These are phyloP conservation scores for Adiantum capillusveneris DNA, from an alignment of 75 land plant genomes.

Conservation along the genomic window DNA sequence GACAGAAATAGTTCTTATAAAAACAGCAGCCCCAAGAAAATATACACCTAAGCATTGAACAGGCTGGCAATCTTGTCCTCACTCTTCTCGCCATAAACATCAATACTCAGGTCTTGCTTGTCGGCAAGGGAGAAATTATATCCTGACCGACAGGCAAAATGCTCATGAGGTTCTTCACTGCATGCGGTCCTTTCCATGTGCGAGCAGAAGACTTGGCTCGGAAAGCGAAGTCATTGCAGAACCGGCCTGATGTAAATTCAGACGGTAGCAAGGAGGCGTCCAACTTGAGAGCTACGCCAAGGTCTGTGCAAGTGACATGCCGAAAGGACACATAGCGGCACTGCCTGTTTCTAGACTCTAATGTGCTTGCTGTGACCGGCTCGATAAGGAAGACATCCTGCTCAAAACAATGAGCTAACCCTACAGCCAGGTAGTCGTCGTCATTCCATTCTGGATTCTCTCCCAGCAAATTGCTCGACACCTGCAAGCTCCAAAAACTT, in stretches of 20 bases:
- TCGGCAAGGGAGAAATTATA: conserved; percentile 38
- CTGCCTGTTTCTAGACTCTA: too few species aligned
- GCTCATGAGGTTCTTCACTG: conserved; percentile 26
- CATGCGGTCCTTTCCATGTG: conserved; percentile 37
- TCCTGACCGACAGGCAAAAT: conserved; percentile 25
- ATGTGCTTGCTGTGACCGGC: conserved; percentile 31
- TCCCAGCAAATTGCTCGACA: conserved; percentile 10
- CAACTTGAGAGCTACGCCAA: conserved; percentile 32
- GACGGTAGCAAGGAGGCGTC: conserved; percentile 18
- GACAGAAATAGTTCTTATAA: too few species aligned
- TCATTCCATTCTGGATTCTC: conserved; percentile 34
- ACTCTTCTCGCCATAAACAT: conserved; percentile 38
- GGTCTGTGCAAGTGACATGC: conserved; percentile 20
- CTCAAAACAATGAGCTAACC: conserved; percentile 36
- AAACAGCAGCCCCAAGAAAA: too few species aligned
- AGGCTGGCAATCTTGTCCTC: conserved; percentile 12
- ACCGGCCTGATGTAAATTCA: conserved; percentile 17
- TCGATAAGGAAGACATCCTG: conserved; percentile 34
- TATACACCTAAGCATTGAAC: conserved; percentile 11
- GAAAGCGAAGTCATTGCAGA: conserved; percentile 29
- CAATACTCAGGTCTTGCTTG: conserved; percentile 52
- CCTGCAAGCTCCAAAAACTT: too few species aligned
- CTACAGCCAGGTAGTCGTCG: conserved; percentile 34
- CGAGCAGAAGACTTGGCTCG: conserved; percentile 35
- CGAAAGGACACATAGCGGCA: conserved; percentile 45